A percentile compares a stretch with the other conserved stretches of the same genome.
phyloP scores from a whole-genome alignment of 2,329 filamentous ascomycete genomes.

The Beauveria sp. region DNA sequence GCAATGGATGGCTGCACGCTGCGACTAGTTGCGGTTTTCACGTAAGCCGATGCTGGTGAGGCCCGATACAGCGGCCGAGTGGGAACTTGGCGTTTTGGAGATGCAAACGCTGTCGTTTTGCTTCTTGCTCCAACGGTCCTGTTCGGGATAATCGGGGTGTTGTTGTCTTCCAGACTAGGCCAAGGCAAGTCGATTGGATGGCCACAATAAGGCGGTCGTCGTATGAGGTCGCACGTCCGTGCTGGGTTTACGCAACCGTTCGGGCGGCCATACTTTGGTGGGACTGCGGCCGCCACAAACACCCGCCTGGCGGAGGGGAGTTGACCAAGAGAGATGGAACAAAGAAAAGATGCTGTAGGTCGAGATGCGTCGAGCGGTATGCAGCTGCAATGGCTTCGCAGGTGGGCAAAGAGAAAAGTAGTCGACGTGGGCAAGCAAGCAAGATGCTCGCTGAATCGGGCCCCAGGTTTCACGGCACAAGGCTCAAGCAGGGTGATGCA shows the following conservation, averaged over 20 bases:
- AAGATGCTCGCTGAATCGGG: not conserved
- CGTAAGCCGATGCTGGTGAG: slow-evolving; percentile 7
- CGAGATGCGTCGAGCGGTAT: not conserved
- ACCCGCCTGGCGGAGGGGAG: not conserved
- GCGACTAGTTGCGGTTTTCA: slow-evolving; percentile 3
- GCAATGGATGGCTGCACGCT: slow-evolving; percentile 7
- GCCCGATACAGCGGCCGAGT: slow-evolving; percentile 7
- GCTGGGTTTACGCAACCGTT: slow-evolving; percentile 5
- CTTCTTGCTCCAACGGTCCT: not conserved
- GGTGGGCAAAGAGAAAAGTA: not conserved
- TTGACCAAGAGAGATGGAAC: not conserved
- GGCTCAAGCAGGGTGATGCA: slow-evolving; percentile 7
- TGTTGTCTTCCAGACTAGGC: slow-evolving; percentile 1
- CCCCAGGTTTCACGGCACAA: slow-evolving; percentile 7
- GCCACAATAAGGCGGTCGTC: not conserved
- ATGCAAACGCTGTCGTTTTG: not conserved
- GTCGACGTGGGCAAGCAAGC: not conserved
- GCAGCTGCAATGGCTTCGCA: not conserved
- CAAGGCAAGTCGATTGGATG: not conserved
- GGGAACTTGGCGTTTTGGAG: slow-evolving; percentile 5
- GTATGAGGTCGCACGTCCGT: slow-evolving; percentile 1
- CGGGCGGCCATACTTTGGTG: slow-evolving; percentile 3
- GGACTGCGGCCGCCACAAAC: slow-evolving; percentile 9
- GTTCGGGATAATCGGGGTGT: not conserved
- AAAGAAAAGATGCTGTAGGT: not conserved